phyloP scores from a whole-genome alignment of 2,329 filamentous ascomycete species.

The Alternaria sp. region DNA sequence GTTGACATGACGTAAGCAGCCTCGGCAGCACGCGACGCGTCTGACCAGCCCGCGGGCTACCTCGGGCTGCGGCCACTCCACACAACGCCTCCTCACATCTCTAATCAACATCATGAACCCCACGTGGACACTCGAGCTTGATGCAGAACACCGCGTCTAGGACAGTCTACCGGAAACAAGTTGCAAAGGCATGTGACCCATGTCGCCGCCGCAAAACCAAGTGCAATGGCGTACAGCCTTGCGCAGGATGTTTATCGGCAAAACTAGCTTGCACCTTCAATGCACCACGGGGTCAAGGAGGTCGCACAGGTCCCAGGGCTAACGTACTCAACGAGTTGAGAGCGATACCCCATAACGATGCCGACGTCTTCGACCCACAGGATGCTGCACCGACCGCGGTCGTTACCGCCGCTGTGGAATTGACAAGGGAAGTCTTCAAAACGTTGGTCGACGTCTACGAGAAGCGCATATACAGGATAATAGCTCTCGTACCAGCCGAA shows the following conservation, averaged over 20 bases:
- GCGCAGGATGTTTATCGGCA: slow-evolving; percentile 72
- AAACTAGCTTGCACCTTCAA: slow-evolving; percentile 42
- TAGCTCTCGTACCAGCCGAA: slow-evolving; percentile 37
- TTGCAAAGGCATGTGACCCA: slow-evolving; percentile 68
- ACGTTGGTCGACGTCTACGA: slow-evolving; percentile 73
- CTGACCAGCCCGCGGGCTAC: background rate
- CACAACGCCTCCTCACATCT: background rate
- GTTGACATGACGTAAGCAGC: background rate
- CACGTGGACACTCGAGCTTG: background rate
- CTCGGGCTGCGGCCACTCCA: background rate
- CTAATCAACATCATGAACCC: background rate
- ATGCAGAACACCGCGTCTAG: slow-evolving; percentile 5
- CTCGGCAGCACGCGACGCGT: background rate
- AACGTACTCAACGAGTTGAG: slow-evolving; percentile 78
- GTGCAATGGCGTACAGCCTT: slow-evolving; percentile 73
- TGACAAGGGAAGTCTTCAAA: slow-evolving; percentile 64
- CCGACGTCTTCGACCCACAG: background rate
- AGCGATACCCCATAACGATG: slow-evolving; percentile 61
- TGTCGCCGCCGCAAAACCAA: slow-evolving; percentile 78
- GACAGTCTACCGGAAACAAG: slow-evolving; percentile 3
- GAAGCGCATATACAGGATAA: slow-evolving; percentile 66
- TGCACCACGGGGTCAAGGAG: slow-evolving; percentile 11
- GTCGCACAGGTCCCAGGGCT: slow-evolving; percentile 53
- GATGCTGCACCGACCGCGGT: background rate
- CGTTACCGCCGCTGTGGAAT: background rate